A percentile compares a stretch with the other conserved stretches of the same genome.
Conservation (phyloP, 192 early-diverging fungal genomes). For the Paraglomus brasilianum region DNA sequence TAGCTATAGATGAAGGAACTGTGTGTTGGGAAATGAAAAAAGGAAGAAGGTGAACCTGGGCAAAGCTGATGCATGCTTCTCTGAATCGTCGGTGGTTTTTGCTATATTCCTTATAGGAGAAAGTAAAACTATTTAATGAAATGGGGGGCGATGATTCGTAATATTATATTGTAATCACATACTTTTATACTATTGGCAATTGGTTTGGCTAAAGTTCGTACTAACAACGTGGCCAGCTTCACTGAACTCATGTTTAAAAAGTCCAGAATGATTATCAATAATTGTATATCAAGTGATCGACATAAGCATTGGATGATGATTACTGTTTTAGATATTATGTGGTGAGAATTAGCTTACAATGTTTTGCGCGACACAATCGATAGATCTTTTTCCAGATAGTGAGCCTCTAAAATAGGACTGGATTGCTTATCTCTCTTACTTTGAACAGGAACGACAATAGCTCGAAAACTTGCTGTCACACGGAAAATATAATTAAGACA, state of each 20-base stretch:
- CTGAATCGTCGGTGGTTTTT: constrained; percentile 61
- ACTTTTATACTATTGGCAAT: constrained; percentile 54
- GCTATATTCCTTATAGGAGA: constrained; percentile 24
- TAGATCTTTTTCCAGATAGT: too few species aligned
- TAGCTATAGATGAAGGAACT: background rate
- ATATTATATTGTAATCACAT: constrained; percentile 29
- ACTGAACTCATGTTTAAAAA: constrained; percentile 54
- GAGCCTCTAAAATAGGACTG: too few species aligned
- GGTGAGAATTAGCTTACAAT: too few species aligned
- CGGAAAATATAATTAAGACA: too few species aligned
- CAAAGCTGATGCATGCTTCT: constrained; percentile 71
- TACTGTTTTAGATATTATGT: too few species aligned
- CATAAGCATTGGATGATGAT: too few species aligned
- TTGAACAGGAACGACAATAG: too few species aligned
- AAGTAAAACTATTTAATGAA: background rate
- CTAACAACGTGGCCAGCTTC: constrained; percentile 60
- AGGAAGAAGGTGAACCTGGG: constrained; percentile 49
- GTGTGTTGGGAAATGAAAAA: background rate
- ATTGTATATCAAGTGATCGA: too few species aligned
- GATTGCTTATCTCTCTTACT: too few species aligned
- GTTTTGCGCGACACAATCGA: too few species aligned
- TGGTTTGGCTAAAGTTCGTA: constrained; percentile 67
- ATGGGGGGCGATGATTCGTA: background rate
- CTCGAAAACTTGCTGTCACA: too few species aligned
- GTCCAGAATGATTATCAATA: too few species aligned